Evolutionary conservation across 2,329 filamentous ascomycete species (phyloP), one percentile per base, ranked within the genome.

Genomic region (Grosmannia clavigera): DNA sequence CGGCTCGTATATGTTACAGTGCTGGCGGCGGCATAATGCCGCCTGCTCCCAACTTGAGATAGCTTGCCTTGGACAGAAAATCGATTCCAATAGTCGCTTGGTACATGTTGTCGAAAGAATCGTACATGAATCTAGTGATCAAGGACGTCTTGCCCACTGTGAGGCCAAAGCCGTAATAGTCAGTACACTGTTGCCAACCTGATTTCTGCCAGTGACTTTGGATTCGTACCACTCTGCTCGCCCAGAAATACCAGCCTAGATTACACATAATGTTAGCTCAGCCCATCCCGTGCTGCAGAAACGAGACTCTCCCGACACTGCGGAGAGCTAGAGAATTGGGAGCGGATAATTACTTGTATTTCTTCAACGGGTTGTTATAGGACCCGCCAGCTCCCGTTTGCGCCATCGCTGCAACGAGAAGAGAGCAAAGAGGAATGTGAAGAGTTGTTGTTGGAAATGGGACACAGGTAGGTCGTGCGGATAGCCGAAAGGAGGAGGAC

Each of bases 81-180:
- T 99, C 94, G 78, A 99, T 99, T 70, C 94, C 94, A 71, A 99
- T 97, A 48, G 94, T 99, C 61, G 94, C 94, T 76, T 99, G 94
- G 78, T 99, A 99, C 81, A 92, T 97, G 77, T 95, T 96, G 80
- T 99, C 94, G 80, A 99, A 99, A 55, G 94, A 97, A 76, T 99
- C 94, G 81, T 99, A 99, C 94, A 99, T 99, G 81, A 99, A 99
- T 65, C 94, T 87, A 66, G 94, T 99, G 73, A 99, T 99, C 68
- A 99, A 78, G 64, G 94, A 99, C 38, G 94, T 99, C 79, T 99
- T 99, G 72, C 94, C 94, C 69, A 99, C 94, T 97, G 60, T n/a
- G 19, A 46, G 19, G 43, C 22, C 35, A 29, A 19, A 16, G n/a
- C n/a, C 40, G 19, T 5, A 51, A 31, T 51, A 58, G 55, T 62